Evolutionary conservation across 1,139 yeast species (phyloP), one percentile per base, ranked within the genome.

Genomic region (Debaryomyces singareniensis): DNA sequence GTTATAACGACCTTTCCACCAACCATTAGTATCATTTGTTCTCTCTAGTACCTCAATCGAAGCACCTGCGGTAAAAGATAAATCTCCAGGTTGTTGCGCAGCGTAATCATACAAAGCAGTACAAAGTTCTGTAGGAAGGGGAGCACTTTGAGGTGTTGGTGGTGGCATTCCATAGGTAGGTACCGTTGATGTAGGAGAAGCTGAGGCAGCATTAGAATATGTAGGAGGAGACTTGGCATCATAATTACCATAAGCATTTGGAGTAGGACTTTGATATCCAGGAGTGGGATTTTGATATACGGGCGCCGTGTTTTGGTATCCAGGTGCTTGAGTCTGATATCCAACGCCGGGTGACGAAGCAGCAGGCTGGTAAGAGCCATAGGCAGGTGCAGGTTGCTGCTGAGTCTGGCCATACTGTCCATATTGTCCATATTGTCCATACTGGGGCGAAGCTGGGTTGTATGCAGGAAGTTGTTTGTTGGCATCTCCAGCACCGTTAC

Each of bases 1-100:
- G 46, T 87, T 85, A 43, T 74, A 64, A 32, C 69, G 64, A n/a
- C 98, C 98, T 1, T 95, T 85, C 98, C 98, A 91, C 98, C 98
- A 91, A 3, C 95, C 97, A 47, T 86, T 86, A 32, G 78, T 70
- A 51, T 87, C 96, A 0, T 75, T 69, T 2, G 95, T 81, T 46
- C 84, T 78, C 50, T 86, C 85, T 5, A 87, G 72, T 35, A 91
- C 68, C 45, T 85, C 87, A 44, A 91, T 87, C 22, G 77, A 71
- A 5, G 91, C 85, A 13, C 97, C 97, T 0, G 95, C 95, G 23
- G 78, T 72, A 61, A 91, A 83, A 12, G 82, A 61, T 49, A 91
- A 69, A 50, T 91, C 98, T 11, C 97, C 97, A 30, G 75, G 84
- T 0, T 96, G 93, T 55, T 81, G 93, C 1, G 91, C 91, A 7